Base-by-base conservation (phyloP, 2,329 filamentous ascomycete species). In the Zopfia rhizophila region DNA sequence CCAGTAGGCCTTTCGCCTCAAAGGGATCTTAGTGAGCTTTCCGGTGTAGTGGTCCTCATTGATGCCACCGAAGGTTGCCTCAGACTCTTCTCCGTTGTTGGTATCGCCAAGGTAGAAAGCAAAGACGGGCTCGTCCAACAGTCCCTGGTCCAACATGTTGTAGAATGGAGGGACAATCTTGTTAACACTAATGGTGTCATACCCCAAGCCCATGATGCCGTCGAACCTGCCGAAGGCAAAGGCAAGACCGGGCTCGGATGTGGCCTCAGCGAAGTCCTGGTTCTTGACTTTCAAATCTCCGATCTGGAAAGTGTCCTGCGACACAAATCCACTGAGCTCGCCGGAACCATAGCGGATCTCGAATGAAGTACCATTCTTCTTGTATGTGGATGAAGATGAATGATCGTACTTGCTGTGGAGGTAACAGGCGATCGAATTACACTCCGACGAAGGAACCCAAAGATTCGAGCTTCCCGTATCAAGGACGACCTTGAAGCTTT, bases 1-100 rank as follows among this genome's bases (percentile, higher is more conserved):
- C 94, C 94, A 99, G 84, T 99, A 99, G 37, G 94, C 94, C 88
- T 97, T 97, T 73, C 94, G 90, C 75, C 94, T 90, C 62, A 99
- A 85, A 43, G 94, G 94, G 61, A 99, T 91, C 75, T 91, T 95
- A 72, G 87, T 90, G 66, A 99, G 83, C 75, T 97, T 87, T 68
- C 94, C 94, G 27, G 82, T 86, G 75, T 84, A 88, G 81, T 94
- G 91, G 69, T 80, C 78, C 78, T 91, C 79, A 75, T 97, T 87
- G 52, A 96, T 76, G 58, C 93, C 93, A 73, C 93, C 93, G 60
- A 99, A 99, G 59, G 87, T 86, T 50, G 87, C 92, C 78, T 92
- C 92, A 29, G 92, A 97, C 72, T 89, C 83, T 48, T 87, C 82
- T 38, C 85, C 85, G 61, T 83, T 82, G 72, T 85, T 83, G 65